These are phyloP conservation scores for Chrysosporium keratinophilum DNA, from an alignment of 2,329 filamentous ascomycete genomes.

Conservation along the genomic window DNA sequence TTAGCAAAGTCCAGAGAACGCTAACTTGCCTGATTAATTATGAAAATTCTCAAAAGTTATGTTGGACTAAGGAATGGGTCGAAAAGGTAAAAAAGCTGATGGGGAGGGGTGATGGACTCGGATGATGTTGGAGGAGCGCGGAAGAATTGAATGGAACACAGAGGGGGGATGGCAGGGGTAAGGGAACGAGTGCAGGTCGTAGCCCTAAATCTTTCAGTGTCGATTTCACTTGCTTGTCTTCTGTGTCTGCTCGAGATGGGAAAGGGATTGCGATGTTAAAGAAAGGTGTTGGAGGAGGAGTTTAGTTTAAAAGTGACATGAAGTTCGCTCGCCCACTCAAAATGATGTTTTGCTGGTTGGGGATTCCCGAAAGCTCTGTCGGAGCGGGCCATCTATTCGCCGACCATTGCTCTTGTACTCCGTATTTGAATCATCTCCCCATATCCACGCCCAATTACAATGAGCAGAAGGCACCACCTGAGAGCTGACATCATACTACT, in stretches of 20 bases:
- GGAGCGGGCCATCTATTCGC: conserved; percentile 10
- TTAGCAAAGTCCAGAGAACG: background rate
- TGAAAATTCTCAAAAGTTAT: background rate
- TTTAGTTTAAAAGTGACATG: conserved; percentile 2
- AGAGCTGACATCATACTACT: too few species aligned
- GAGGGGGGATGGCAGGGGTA: conserved; percentile 12
- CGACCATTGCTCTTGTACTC: conserved; percentile 2
- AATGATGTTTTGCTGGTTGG: background rate
- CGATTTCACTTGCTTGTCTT: conserved; percentile 1
- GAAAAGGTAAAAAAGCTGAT: background rate
- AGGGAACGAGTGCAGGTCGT: conserved; percentile 38
- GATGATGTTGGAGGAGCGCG: conserved; percentile 4
- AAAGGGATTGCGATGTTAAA: conserved; percentile 6
- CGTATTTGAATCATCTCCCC: background rate
- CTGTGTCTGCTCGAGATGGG: background rate
- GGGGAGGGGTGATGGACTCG: conserved; percentile 11
- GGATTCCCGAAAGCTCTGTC: background rate
- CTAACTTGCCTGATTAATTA: background rate
- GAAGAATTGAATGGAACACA: background rate
- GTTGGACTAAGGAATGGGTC: background rate
- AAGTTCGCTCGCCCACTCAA: conserved; percentile 2
- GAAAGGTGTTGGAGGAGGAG: conserved; percentile 1
- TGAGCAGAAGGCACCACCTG: too few species aligned
- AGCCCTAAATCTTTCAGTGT: conserved; percentile 21
- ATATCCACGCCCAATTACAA: too few species aligned